These are phyloP conservation scores for Hyphopichia pseudoburtonii DNA, from an alignment of 1,139 yeast species.

Conservation along the genomic window DNA sequence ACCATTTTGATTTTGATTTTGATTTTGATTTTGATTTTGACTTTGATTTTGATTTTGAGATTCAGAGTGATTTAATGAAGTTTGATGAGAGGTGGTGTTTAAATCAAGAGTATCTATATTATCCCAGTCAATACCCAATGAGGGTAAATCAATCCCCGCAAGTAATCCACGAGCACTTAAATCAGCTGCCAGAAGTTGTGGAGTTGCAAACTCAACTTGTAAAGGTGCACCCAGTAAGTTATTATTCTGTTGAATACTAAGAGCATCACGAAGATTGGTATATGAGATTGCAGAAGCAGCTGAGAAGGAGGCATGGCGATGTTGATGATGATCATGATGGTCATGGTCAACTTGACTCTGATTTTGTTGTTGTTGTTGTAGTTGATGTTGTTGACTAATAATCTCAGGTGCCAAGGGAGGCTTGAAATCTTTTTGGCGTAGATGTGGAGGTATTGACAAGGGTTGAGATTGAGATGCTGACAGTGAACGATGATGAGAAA, in stretches of 20 bases:
- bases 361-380: not conserved
- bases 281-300: constrained; percentile 77
- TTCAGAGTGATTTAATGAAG: constrained; percentile 12
- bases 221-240: constrained; percentile 45
- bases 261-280: constrained; percentile 50
- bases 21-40: constrained; percentile 5
- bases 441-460: constrained; percentile 3
- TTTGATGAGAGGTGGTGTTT: constrained; percentile 1
- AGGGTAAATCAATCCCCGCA: constrained; percentile 25
- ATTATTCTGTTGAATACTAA: constrained; percentile 26
- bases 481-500: not conserved
- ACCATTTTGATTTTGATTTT: not conserved
- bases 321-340: constrained; percentile 8
- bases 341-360: constrained; percentile 1
- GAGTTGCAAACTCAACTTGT: constrained; percentile 78
- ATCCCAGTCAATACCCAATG: constrained; percentile 36
- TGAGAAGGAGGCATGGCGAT: constrained; percentile 75
- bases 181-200: constrained; percentile 52
- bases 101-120: constrained; percentile 32
- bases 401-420: not conserved
- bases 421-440: constrained; percentile 5
- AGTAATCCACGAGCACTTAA: constrained; percentile 16
- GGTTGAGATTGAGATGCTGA: constrained; percentile 1
- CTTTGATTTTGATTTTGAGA: not conserved
- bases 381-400: constrained; percentile 8